phyloP scores from a whole-genome alignment of 805 yeast species.

The Candida sithepensis region DNA sequence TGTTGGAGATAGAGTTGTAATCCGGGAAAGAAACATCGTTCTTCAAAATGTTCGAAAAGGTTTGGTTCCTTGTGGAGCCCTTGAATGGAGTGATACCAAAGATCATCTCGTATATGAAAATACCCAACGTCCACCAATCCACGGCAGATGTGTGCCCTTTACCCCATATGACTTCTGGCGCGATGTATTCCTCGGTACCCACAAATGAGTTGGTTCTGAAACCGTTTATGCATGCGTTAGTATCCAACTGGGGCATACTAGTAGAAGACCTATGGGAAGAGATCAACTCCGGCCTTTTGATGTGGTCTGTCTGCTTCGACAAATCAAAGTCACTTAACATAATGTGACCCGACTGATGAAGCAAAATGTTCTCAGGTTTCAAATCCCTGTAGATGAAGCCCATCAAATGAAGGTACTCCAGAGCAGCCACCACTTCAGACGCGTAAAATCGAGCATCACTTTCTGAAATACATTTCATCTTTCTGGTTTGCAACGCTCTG shows the following conservation, averaged over 20 bases:
- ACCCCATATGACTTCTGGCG: slow-evolving; percentile 97
- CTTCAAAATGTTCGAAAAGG: slow-evolving; percentile 84
- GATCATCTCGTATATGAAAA: slow-evolving; percentile 88
- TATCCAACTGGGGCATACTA: slow-evolving; percentile 69
- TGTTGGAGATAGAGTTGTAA: slow-evolving; percentile 51
- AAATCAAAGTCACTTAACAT: slow-evolving; percentile 97
- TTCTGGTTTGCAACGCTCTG: slow-evolving; percentile 89
- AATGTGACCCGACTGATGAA: slow-evolving; percentile 97
- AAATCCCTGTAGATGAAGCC: slow-evolving; percentile 96
- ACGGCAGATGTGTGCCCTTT: slow-evolving; percentile 98
- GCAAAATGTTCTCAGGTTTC: slow-evolving; percentile 91
- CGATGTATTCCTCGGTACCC: slow-evolving; percentile 98
- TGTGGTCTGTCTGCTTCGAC: slow-evolving; percentile 79
- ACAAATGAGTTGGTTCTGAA: slow-evolving; percentile 97
- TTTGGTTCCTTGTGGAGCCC: slow-evolving; percentile 82
- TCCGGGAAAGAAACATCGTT: slow-evolving; percentile 81
- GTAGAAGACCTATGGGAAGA: slow-evolving; percentile 29
- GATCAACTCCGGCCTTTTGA: slow-evolving; percentile 72
- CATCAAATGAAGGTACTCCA: slow-evolving; percentile 93
- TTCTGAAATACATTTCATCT: slow-evolving; percentile 80
- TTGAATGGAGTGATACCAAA: slow-evolving; percentile 96
- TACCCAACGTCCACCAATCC: slow-evolving; percentile 99
- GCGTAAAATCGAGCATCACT: slow-evolving; percentile 91
- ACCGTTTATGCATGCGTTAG: slow-evolving; percentile 93
- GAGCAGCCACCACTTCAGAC: slow-evolving; percentile 94